These are phyloP conservation scores for Coelastrella sp. DNA, from an alignment of 139 green algal genomes.

Conservation along the genomic window DNA sequence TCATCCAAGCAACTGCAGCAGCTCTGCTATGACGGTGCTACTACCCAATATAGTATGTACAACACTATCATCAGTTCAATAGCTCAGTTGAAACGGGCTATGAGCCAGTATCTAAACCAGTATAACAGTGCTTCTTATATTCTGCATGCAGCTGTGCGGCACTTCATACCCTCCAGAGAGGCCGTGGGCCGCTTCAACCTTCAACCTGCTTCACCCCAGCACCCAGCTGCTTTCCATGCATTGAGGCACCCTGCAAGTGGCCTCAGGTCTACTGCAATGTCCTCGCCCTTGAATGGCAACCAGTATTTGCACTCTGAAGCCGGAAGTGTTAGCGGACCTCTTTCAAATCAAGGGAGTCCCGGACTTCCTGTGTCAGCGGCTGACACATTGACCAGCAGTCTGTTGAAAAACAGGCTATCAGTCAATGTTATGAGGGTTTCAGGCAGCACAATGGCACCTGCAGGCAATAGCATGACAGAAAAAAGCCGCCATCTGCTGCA, in stretches of 20 bases:
- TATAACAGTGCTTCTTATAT: too few relatives aligned
- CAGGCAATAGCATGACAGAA: too few relatives aligned
- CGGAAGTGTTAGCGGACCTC: too few relatives aligned
- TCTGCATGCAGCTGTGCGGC: constrained; percentile 13
- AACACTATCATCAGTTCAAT: too few relatives aligned
- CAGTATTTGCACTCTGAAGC: background rate
- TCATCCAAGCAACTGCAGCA: too few relatives aligned
- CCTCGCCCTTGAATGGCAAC: background rate
- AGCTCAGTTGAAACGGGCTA: too few relatives aligned
- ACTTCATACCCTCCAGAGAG: background rate
- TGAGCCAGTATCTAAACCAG: too few relatives aligned
- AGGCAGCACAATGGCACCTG: background rate
- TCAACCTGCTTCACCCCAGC: background rate
- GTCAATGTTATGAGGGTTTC: too few relatives aligned
- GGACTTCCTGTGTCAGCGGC: too few relatives aligned
- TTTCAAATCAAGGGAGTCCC: background rate
- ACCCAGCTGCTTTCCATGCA: background rate
- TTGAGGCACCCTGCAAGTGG: too few relatives aligned
- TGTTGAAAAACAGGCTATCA: background rate
- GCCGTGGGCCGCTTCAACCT: background rate
- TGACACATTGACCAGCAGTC: background rate
- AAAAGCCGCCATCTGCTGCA: background rate
- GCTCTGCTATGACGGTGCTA: too few relatives aligned
- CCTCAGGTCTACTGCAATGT: background rate
- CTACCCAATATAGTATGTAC: too few relatives aligned